A percentile compares a stretch with the other conserved stretches of the same genome.
Conservation (phyloP, 257 asterid species). For the Dorcoceras hygrometricum region DNA sequence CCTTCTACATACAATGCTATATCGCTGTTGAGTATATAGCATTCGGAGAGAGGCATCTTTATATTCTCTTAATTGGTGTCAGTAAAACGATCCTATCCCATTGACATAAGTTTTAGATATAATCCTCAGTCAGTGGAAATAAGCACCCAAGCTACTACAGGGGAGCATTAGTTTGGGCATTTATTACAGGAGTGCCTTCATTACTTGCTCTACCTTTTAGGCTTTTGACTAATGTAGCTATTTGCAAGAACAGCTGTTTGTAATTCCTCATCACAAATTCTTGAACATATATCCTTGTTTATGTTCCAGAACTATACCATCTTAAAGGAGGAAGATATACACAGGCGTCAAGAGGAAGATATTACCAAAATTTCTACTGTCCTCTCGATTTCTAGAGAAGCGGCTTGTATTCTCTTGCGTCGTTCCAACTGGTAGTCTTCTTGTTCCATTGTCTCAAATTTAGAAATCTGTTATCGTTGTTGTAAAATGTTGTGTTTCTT, state of each 20-base stretch:
- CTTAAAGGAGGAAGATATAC: constrained; percentile 78
- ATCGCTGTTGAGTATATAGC: not conserved
- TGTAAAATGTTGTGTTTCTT: constrained; percentile 11
- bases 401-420: constrained; percentile 74
- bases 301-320: constrained; percentile 61
- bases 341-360: constrained; percentile 68
- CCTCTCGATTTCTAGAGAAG: constrained; percentile 74
- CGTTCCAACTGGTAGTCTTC: constrained; percentile 68
- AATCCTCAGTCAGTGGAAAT: not conserved
- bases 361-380: constrained; percentile 65
- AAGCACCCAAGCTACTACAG: not conserved
- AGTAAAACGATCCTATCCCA: not conserved
- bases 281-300: constrained; percentile 6
- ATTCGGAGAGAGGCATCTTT: not conserved
- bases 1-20: not conserved
- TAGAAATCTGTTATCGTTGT: constrained; percentile 11
- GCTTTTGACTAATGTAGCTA: not conserved
- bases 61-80: not conserved
- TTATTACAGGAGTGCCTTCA: not conserved
- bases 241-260: constrained; percentile 14
- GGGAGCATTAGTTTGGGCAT: not conserved
- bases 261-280: not conserved
- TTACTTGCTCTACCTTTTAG: not conserved
- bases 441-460: constrained; percentile 1
- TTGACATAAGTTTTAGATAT: not conserved